phyloP scores from a whole-genome alignment of 2,329 filamentous ascomycete species.

The Ceratocystis huliohia region DNA sequence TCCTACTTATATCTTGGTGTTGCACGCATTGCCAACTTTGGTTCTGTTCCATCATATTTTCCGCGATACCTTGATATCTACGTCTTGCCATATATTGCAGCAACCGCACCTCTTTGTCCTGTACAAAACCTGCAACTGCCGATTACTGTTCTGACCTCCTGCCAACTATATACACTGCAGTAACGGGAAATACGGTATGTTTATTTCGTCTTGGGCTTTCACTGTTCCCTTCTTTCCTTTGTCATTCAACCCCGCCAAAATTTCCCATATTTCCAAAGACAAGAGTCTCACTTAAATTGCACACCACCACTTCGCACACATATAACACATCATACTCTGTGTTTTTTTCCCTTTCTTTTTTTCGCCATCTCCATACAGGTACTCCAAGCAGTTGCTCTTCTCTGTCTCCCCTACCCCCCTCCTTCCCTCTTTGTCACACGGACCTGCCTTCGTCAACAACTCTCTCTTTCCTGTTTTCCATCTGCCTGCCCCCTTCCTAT shows the following conservation, averaged over 20 bases:
- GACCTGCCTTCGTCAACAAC: not conserved
- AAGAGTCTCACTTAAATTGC: slow-evolving; percentile 16
- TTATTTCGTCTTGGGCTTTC: not conserved
- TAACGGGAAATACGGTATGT: not conserved
- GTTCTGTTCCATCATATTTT: not conserved
- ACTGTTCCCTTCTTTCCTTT: not conserved
- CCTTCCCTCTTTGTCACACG: slow-evolving; percentile 23
- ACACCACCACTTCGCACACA: not conserved
- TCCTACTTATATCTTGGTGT: slow-evolving; percentile 6
- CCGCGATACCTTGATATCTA: not conserved
- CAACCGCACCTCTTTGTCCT: not conserved
- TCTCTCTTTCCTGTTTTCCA: too few relatives aligned
- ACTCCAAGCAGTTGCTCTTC: not conserved
- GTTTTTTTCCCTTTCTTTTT: not conserved
- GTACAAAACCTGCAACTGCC: not conserved
- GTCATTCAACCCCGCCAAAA: not conserved
- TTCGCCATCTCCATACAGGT: not conserved
- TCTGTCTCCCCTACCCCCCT: slow-evolving; percentile 23
- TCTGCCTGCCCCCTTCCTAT: not conserved
- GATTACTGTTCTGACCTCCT: not conserved
- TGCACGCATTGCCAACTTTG: not conserved
- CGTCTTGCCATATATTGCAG: not conserved
- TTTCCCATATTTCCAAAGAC: not conserved
- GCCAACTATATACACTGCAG: not conserved
- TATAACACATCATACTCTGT: not conserved